These are phyloP conservation scores for Papiliotrema terrestris DNA, from an alignment of 1,284 basidiomycete species.

Conservation along the genomic window DNA sequence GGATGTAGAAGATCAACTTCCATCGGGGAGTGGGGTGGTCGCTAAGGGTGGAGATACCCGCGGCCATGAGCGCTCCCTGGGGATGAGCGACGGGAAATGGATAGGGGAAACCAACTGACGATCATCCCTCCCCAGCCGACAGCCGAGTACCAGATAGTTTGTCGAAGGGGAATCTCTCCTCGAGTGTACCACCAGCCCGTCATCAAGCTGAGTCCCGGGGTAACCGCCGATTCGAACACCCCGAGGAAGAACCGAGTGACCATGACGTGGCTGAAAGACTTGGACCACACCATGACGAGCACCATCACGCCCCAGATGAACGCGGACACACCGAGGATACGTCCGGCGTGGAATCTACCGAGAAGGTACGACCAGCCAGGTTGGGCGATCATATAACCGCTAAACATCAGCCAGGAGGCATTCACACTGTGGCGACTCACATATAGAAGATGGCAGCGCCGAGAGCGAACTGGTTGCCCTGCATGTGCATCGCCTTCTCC, in stretches of 20 bases:
- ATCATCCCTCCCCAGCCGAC: slow-evolving; percentile 46
- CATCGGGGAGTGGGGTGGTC: slow-evolving; percentile 28
- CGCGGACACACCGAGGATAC: slow-evolving; percentile 37
- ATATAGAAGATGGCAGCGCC: slow-evolving; percentile 40
- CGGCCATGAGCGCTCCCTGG: slow-evolving; percentile 36
- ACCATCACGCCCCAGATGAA: slow-evolving; percentile 43
- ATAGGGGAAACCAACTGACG: slow-evolving; percentile 2
- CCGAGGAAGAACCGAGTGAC: slow-evolving; percentile 35
- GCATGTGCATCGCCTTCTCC: slow-evolving; percentile 39
- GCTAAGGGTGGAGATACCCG: slow-evolving; percentile 29
- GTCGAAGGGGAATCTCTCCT: slow-evolving; percentile 36
- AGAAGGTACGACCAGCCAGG: slow-evolving; percentile 35
- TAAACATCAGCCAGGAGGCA: neutral
- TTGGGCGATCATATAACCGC: slow-evolving; percentile 38
- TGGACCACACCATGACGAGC: slow-evolving; percentile 34
- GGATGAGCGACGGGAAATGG: neutral
- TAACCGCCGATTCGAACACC: slow-evolving; percentile 42
- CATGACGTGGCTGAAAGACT: slow-evolving; percentile 28
- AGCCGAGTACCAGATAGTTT: slow-evolving; percentile 46
- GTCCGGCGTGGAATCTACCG: slow-evolving; percentile 36
- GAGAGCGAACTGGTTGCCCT: slow-evolving; percentile 33
- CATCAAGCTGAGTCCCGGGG: slow-evolving; percentile 42
- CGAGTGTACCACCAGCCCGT: slow-evolving; percentile 41
- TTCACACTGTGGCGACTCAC: too few relatives aligned
- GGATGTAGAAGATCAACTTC: slow-evolving; percentile 43